These are phyloP conservation scores for Allium fistulosum DNA, from an alignment of 106 monocot species.

Conservation along the genomic window DNA sequence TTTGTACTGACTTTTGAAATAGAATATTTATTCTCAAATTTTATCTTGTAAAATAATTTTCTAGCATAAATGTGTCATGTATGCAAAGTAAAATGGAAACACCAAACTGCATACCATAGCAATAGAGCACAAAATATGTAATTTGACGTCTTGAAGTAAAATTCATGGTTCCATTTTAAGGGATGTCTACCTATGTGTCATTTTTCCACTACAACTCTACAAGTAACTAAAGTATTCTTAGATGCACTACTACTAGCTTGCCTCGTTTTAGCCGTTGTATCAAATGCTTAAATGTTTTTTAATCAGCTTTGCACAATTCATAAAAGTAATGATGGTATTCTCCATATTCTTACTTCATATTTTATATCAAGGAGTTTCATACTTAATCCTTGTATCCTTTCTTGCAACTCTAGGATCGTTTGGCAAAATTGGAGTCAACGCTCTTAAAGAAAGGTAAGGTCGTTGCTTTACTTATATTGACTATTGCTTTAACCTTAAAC, in stretches of 20 bases:
- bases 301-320: not conserved
- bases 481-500: too few relatives aligned
- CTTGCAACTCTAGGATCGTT: conserved; percentile 7
- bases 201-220: not conserved
- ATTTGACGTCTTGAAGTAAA: too few relatives aligned
- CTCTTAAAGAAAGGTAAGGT: conserved; percentile 12
- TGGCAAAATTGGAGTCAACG: conserved; percentile 16
- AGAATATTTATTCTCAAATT: too few relatives aligned
- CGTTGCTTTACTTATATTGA: too few relatives aligned
- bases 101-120: too few relatives aligned
- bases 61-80: too few relatives aligned
- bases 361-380: not conserved
- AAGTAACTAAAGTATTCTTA: not conserved
- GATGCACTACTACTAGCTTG: not conserved
- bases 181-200: too few relatives aligned
- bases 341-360: not conserved
- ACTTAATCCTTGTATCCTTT: not conserved
- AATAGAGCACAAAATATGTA: too few relatives aligned
- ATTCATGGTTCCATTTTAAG: too few relatives aligned
- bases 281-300: not conserved
- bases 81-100: too few relatives aligned
- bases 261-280: not conserved
- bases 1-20: too few relatives aligned
- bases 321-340: not conserved
- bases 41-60: too few relatives aligned